Percentiles rank a stretch among this genome's conserved stretches.
Conservation (phyloP, 192 early-diverging fungal species). For the Geranomyces variabilis region DNA sequence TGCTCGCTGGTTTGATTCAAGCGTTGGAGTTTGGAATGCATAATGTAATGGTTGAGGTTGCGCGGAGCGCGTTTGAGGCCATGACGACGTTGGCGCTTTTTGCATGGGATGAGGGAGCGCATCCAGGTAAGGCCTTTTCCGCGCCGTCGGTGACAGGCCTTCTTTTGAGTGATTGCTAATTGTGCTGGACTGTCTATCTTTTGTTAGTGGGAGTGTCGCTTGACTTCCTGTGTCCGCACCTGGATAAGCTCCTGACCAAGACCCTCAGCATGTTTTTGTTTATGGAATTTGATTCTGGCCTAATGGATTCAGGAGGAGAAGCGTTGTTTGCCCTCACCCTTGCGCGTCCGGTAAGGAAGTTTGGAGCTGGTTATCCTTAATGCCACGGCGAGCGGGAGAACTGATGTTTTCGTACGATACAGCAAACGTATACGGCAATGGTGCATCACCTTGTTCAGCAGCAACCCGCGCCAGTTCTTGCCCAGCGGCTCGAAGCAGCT, state of each 20-base stretch:
- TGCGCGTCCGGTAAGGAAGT: conserved; percentile 48
- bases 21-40: conserved; percentile 67
- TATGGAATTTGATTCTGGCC: conserved; percentile 61
- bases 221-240: conserved; percentile 36
- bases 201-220: conserved; percentile 25
- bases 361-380: background rate
- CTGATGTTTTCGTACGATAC: background rate
- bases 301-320: conserved; percentile 65
- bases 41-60: conserved; percentile 61
- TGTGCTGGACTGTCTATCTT: too few relatives aligned
- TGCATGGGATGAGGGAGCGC: conserved; percentile 50
- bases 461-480: conserved; percentile 46
- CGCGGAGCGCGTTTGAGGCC: conserved; percentile 65
- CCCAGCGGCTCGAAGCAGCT: conserved; percentile 48
- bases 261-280: conserved; percentile 64
- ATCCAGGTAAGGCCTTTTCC: conserved; percentile 6
- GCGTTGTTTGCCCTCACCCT: conserved; percentile 62
- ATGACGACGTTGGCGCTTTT: conserved; percentile 62
- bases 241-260: conserved; percentile 59
- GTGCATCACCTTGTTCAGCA: conserved; percentile 57
- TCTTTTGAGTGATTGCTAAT: too few relatives aligned
- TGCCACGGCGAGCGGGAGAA: too few relatives aligned
- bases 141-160: background rate
- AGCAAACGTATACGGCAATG: conserved; percentile 52
- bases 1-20: conserved; percentile 61